Evolutionary conservation across 495 filamentous ascomycete species (phyloP).

Genomic region (Xylaria telfairii): DNA sequence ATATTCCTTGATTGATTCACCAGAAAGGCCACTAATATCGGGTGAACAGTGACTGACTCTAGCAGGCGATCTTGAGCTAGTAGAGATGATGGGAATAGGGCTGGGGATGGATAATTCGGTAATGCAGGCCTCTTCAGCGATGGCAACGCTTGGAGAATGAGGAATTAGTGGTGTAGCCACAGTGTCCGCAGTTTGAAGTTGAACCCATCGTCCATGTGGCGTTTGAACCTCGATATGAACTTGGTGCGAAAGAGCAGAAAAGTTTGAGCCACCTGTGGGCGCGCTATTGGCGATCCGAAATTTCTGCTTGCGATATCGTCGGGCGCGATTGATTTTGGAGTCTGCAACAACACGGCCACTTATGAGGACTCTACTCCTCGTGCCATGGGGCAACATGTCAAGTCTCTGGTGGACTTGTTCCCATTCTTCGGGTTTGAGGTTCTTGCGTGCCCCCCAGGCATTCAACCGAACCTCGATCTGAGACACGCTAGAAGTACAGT

Average conservation of each 20-base stretch:
- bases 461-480: slow-evolving; percentile 31
- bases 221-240: background rate
- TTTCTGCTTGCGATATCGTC: slow-evolving; percentile 41
- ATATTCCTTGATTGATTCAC: background rate
- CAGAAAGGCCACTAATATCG: background rate
- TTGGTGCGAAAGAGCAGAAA: background rate
- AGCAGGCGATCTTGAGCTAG: background rate
- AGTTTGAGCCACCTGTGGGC: background rate
- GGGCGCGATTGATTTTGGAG: slow-evolving; percentile 30
- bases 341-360: slow-evolving; percentile 24
- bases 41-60: background rate
- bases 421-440: slow-evolving; percentile 31
- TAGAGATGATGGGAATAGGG: background rate
- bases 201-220: background rate
- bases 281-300: background rate
- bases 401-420: slow-evolving; percentile 25
- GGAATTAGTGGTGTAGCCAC: background rate
- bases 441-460: slow-evolving; percentile 32
- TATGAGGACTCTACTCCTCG: slow-evolving; percentile 25
- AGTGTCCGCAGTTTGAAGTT: background rate
- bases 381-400: slow-evolving; percentile 13
- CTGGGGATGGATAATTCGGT: background rate
- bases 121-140: background rate
- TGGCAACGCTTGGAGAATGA: background rate
- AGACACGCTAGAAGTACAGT: background rate